Conservation (phyloP, 1,139 yeast genomes). For the Hyphopichia burtonii region DNA sequence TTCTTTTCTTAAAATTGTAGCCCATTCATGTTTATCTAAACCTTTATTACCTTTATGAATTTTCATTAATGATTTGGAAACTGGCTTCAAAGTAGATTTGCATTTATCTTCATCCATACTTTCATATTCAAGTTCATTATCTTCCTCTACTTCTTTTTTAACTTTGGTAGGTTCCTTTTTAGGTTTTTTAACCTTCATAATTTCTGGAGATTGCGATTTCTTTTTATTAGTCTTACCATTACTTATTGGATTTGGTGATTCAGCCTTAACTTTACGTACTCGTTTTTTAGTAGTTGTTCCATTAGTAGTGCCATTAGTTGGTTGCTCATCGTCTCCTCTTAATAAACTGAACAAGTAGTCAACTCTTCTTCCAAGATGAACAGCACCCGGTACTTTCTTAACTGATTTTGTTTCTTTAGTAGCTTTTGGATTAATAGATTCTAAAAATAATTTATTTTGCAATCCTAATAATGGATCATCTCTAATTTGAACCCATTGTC, state of each 20-base stretch:
- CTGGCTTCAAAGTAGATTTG: conserved; percentile 65
- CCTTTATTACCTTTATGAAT: conserved; percentile 82
- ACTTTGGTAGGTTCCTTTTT: conserved; percentile 10
- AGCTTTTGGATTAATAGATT: conserved; percentile 29
- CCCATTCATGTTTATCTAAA: conserved; percentile 83
- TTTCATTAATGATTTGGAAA: conserved; percentile 68
- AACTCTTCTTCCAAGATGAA: conserved; percentile 89
- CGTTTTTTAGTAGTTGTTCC: conserved; percentile 12
- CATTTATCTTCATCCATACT: conserved; percentile 81
- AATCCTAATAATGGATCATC: conserved; percentile 92
- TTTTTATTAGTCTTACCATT: conserved; percentile 8
- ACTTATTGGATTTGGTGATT: conserved; percentile 14
- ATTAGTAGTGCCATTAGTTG: conserved; percentile 7
- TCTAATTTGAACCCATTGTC: conserved; percentile 90
- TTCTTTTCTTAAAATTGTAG: conserved; percentile 68
- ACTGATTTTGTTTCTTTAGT: conserved; percentile 23
- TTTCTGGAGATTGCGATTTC: conserved; percentile 15
- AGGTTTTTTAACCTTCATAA: background rate
- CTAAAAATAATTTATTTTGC: conserved; percentile 78
- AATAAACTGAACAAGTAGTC: conserved; percentile 79
- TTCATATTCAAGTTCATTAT: conserved; percentile 62
- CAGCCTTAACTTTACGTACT: conserved; percentile 17
- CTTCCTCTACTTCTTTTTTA: conserved; percentile 17
- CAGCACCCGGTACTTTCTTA: conserved; percentile 85
- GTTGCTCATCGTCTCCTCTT: conserved; percentile 48